Conservation (phyloP, 2,329 filamentous ascomycete species). For the Ploettnerulaceae sp. region DNA sequence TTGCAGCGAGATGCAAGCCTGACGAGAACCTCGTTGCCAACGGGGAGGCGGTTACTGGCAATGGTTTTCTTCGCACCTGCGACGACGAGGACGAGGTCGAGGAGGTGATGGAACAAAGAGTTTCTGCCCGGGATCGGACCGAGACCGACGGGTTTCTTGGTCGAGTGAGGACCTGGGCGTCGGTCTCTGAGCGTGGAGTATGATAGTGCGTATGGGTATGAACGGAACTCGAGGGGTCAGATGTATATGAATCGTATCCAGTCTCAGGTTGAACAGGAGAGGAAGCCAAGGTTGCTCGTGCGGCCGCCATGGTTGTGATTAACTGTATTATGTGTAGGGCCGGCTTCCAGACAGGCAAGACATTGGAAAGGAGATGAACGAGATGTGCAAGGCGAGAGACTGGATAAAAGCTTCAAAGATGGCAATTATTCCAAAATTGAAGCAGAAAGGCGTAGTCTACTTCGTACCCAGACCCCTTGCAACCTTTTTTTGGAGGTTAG, state of each 20-base stretch:
- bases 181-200: conserved; percentile 8
- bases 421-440: too few relatives aligned
- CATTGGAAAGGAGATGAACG: conserved; percentile 22
- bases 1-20: conserved; percentile 34
- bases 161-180: conserved; percentile 11
- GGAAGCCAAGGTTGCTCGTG: conserved; percentile 7
- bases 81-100: conserved; percentile 28
- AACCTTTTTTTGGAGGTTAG: too few relatives aligned
- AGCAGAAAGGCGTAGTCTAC: too few relatives aligned
- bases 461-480: too few relatives aligned
- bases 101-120: conserved; percentile 14
- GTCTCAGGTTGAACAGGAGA: conserved; percentile 23
- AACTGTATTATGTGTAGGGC: conserved; percentile 8
- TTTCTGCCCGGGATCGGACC: conserved; percentile 25
- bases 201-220: conserved; percentile 8
- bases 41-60: conserved; percentile 51
- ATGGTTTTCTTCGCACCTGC: conserved; percentile 53
- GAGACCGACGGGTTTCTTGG: conserved; percentile 20
- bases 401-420: not conserved
- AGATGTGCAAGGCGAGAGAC: conserved; percentile 21
- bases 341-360: conserved; percentile 19
- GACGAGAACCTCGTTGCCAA: conserved; percentile 46
- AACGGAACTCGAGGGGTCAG: conserved; percentile 23
- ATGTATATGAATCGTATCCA: conserved; percentile 29
- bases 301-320: conserved; percentile 25